These are phyloP conservation scores for Themeda triandra DNA, from an alignment of 176 grass and related monocot genomes.

Conservation along the genomic window DNA sequence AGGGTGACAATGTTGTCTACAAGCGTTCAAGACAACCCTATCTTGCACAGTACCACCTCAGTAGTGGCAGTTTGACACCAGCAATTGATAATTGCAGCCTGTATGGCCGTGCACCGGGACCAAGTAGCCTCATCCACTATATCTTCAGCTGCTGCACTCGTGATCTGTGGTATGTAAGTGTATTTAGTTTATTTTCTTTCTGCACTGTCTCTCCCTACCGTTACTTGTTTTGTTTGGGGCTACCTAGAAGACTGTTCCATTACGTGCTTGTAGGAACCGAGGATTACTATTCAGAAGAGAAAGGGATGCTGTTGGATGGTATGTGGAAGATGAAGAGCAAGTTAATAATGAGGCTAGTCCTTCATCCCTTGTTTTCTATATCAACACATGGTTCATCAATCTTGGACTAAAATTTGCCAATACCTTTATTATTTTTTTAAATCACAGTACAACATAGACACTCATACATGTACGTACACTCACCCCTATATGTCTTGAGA, in stretches of 20 bases:
- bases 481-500: too few relatives aligned
- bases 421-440: not conserved
- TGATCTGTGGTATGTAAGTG: not conserved
- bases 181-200: not conserved
- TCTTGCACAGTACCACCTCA: not conserved
- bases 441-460: too few relatives aligned
- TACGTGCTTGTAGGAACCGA: not conserved
- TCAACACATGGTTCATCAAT: not conserved
- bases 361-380: not conserved
- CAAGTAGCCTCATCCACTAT: not conserved
- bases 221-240: not conserved
- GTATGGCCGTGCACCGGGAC: not conserved
- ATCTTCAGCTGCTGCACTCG: constrained; percentile 7
- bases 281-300: not conserved
- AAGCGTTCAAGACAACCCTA: not conserved
- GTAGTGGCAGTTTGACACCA: not conserved
- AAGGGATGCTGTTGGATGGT: not conserved
- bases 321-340: not conserved
- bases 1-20: constrained; percentile 20
- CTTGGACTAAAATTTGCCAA: not conserved
- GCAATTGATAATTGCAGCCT: constrained; percentile 18
- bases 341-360: not conserved
- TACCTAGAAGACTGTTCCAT: not conserved
- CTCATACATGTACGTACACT: too few relatives aligned
- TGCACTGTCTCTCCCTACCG: not conserved